Evolutionary conservation across 164 flowering plant species (phyloP), one percentile per base, ranked within the genome.

Genomic region (Akebia trifoliata): DNA sequence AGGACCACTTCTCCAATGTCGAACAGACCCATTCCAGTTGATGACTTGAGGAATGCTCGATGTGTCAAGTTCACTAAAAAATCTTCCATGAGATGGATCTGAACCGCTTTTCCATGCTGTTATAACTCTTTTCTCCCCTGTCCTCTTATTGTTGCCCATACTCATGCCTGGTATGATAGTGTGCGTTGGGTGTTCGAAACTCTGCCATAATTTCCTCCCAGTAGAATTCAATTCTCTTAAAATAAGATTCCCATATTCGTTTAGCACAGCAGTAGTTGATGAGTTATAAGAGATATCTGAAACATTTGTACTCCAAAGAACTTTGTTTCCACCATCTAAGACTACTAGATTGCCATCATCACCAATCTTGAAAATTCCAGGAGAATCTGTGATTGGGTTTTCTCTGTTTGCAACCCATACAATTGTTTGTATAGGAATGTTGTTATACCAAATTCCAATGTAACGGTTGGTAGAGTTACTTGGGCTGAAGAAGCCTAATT

Each of bases 41-140:
- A 65, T 18, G 0, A 17, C 1, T 22, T 69, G 66, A 2, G 69
- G 62, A 9, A 29, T 39, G 1, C 56, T 62, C 22, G 20, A 28
- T 25, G 34, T 49, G 18, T 65, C 73, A 1, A 48, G 0, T 8
- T 31, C 30, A 6, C 28, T 28, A 7, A 44, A 35, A 32, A 24
- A 65, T n/a, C 50, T 54, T 15, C 75, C 75, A 2, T 65, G 47
- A 6, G 66, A 31, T 7, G 72, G 75, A 18, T 67, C 72, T 3
- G 34, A 52, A 0, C 4, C 2, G 45, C n/a, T 50, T 36, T 47
- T 64, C 75, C 75, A 64, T 0, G 71, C 56, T 4, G 53, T 45
- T 11, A 61, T 11, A 1, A 11, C 1, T 2, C 12, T 15, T 4
- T 24, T 67, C n/a, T 11, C 15, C 4, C 50, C 46, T 0, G 62